Percentiles rank a stretch among this genome's conserved stretches.
phyloP scores from a whole-genome alignment of 2,329 filamentous ascomycete genomes.

The Tolypocladium capitatum region DNA sequence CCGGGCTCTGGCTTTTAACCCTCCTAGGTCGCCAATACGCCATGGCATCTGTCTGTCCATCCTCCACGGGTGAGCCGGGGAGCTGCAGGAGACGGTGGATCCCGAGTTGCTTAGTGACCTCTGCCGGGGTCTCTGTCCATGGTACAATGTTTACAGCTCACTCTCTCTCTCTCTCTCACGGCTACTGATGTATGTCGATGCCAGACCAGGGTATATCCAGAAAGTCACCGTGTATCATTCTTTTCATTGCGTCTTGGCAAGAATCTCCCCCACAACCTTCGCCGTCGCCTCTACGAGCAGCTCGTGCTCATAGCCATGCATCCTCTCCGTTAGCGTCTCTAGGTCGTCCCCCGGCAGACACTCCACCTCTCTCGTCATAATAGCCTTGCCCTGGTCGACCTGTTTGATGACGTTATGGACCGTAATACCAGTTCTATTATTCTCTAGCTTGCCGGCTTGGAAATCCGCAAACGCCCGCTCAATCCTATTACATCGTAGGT shows the following conservation, averaged over 20 bases:
- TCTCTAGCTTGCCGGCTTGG: slow-evolving; percentile 46
- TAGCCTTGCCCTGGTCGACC: slow-evolving; percentile 67
- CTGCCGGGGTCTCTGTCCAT: too few species aligned
- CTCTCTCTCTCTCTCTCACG: too few species aligned
- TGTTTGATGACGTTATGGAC: slow-evolving; percentile 71
- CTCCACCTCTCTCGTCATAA: slow-evolving; percentile 36
- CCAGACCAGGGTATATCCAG: too few species aligned
- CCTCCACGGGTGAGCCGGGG: too few species aligned
- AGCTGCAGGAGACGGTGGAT: too few species aligned
- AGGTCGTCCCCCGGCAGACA: slow-evolving; percentile 49
- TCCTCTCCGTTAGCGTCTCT: slow-evolving; percentile 53
- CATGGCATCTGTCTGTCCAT: too few species aligned
- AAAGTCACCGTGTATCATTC: too few species aligned
- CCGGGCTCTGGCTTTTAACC: too few species aligned
- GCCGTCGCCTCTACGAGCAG: slow-evolving; percentile 65
- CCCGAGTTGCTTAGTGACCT: too few species aligned
- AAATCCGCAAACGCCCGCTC: slow-evolving; percentile 65
- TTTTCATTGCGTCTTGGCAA: slow-evolving; percentile 3
- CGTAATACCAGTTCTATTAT: slow-evolving; percentile 63
- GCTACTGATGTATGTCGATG: too few species aligned
- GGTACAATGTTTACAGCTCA: too few species aligned
- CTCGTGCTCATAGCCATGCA: slow-evolving; percentile 65
- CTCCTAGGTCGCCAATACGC: too few species aligned
- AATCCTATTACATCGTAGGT: slow-evolving; percentile 28
- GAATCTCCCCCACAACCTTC: slow-evolving; percentile 28